phyloP scores from a whole-genome alignment of 1,139 yeast genomes.

The Ogataea hybrid region DNA sequence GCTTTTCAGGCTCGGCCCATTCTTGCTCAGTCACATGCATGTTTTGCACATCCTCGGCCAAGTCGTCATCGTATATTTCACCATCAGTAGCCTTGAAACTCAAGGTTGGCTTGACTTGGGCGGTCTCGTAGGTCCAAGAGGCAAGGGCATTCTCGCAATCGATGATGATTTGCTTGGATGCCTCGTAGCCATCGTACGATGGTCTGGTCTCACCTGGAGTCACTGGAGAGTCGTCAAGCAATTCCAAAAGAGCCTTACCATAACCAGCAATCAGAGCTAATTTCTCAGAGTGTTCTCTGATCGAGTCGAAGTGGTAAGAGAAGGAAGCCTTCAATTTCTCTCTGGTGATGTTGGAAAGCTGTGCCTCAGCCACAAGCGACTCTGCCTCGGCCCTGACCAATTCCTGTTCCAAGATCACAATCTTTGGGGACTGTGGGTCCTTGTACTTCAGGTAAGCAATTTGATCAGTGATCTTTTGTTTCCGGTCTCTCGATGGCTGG shows the following conservation, averaged over 20 bases:
- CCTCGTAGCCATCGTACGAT: conserved; percentile 84
- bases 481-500: conserved; percentile 84
- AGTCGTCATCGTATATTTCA: conserved; percentile 58
- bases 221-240: conserved; percentile 80
- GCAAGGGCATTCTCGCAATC: conserved; percentile 84
- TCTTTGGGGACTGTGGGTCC: conserved; percentile 82
- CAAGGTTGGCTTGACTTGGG: conserved; percentile 77
- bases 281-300: conserved; percentile 81
- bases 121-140: conserved; percentile 78
- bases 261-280: conserved; percentile 84
- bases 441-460: conserved; percentile 81
- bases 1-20: conserved; percentile 27
- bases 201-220: conserved; percentile 93
- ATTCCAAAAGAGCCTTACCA: conserved; percentile 81
- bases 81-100: conserved; percentile 72
- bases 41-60: conserved; percentile 43
- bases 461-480: conserved; percentile 80
- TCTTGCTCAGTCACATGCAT: conserved; percentile 51
- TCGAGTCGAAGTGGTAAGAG: conserved; percentile 79
- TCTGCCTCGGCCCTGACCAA: conserved; percentile 90
- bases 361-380: conserved; percentile 88
- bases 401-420: conserved; percentile 81
- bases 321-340: conserved; percentile 84
- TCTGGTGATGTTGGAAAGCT: conserved; percentile 81
- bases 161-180: conserved; percentile 80